A percentile compares a stretch with the other conserved stretches of the same genome.
phyloP scores from a whole-genome alignment of 805 yeast genomes.

The Saccharomycopsis fodiens region DNA sequence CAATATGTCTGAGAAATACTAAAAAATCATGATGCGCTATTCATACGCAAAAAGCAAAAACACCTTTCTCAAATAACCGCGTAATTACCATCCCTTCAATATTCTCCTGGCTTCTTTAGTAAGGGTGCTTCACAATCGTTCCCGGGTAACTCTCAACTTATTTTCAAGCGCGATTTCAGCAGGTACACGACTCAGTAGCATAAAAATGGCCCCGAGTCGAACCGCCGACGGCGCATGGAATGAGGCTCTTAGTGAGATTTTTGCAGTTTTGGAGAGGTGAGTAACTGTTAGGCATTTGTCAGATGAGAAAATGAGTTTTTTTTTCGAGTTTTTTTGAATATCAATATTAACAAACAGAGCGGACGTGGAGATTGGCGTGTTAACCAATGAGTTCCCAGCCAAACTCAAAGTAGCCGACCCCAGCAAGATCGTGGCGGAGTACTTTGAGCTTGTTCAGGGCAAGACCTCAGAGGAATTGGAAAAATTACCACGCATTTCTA shows the following conservation, averaged over 20 bases:
- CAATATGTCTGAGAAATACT: no score
- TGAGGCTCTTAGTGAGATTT: slow-evolving; percentile 6
- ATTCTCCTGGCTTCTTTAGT: no score
- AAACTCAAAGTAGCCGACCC: slow-evolving; percentile 41
- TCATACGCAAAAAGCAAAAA: no score
- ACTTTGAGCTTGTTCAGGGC: slow-evolving; percentile 21
- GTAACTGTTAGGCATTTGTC: not conserved
- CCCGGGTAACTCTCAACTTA: no score
- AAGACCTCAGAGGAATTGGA: slow-evolving; percentile 14
- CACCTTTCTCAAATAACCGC: no score
- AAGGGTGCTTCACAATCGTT: no score
- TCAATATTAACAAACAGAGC: not conserved
- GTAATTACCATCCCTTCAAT: no score
- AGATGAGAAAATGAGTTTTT: not conserved
- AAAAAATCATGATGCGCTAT: no score
- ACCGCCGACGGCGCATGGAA: not conserved
- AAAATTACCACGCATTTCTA: slow-evolving; percentile 28
- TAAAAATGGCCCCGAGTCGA: not conserved
- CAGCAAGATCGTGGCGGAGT: slow-evolving; percentile 35
- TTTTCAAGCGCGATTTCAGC: no score
- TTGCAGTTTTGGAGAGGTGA: slow-evolving; percentile 3
- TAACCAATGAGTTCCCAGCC: slow-evolving; percentile 32
- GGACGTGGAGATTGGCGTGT: not conserved
- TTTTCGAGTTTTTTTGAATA: no score
- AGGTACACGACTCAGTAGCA: no score